Evolutionary conservation across 176 grass and related monocot species (phyloP).

Genomic region (Cenchrus purpureus): DNA sequence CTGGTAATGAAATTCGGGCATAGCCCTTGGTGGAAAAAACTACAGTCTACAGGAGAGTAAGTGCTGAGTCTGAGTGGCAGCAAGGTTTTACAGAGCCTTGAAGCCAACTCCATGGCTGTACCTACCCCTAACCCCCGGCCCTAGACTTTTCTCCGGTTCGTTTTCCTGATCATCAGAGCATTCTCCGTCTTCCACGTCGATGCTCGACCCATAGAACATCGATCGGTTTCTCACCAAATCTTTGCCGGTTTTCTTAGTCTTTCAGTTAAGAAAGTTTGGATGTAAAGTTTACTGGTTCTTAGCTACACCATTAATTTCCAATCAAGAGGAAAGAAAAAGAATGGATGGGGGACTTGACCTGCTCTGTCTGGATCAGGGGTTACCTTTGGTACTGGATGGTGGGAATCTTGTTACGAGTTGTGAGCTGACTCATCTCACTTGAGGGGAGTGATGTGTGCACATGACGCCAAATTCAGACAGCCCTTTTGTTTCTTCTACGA

Average conservation of each 20-base stretch:
- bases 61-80: not conserved
- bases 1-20: no score
- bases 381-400: not conserved
- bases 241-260: slow-evolving; percentile 39
- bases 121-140: not conserved
- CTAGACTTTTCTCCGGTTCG: not conserved
- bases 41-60: slow-evolving; percentile 26
- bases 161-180: not conserved
- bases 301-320: not conserved
- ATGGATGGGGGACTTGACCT: slow-evolving; percentile 19
- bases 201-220: slow-evolving; percentile 1
- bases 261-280: slow-evolving; percentile 44
- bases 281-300: not conserved
- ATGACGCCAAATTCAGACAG: slow-evolving; percentile 3
- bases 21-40: not conserved
- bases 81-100: slow-evolving; percentile 37
- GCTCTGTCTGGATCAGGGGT: slow-evolving; percentile 5
- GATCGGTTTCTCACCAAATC: slow-evolving; percentile 41
- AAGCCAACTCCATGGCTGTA: slow-evolving; percentile 49
- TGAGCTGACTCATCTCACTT: slow-evolving; percentile 14
- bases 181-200: not conserved
- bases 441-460: slow-evolving; percentile 4
- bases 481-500: no score
- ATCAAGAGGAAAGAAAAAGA: not conserved
- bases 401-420: slow-evolving; percentile 30